Base-by-base conservation (phyloP, 2,329 filamentous ascomycete genomes). In the Phaeosphaeriaceae sp. region DNA sequence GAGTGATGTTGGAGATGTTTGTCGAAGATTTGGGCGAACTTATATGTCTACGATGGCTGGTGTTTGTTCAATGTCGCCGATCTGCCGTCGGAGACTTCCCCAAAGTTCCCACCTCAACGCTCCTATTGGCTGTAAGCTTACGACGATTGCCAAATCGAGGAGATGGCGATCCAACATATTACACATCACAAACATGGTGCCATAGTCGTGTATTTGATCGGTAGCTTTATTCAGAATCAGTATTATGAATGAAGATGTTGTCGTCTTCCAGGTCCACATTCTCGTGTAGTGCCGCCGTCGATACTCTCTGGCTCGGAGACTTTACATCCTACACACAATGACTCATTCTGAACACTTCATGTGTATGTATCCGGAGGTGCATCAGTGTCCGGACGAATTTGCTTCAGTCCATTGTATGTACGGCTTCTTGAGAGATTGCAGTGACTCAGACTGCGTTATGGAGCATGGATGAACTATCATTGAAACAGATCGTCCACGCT, bases 41-140 rank as follows among this genome's bases (percentile, higher is more conserved):
- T 45, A 45, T 45, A 45, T 21, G 21, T 2, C 21, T 2, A 31
- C 19, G 15, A 19, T 36, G 4, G 20, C 33, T 10, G 51, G 46
- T 46, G 40, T 41, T 45, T 20, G 40, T 13, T 40, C 36, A 53
- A 67, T 58, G 62, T 67, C 61, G 56, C 65, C 66, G 65, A 51
- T 55, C 36, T 57, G 10, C 31, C 48, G 11, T 53, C 51, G 51
- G 51, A 53, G 42, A 53, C 51, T 46, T 53, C 27, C n/a, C 25
- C 5, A 53, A 40, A 36, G 24, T 36, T 46, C 27, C 9, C 42
- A 19, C 10, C 15, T 24, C 11, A 40, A 50, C 33, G 31, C 15
- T 40, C 19, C 33, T 24, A 50, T 50, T 50, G 48, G 48, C 48
- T 50, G 31, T 6, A 27, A 7, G 11, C 15, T 15, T 13, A 15